Evolutionary conservation across 768 basidiomycete species (phyloP).

Genomic region (Tubosaeta sp.): DNA sequence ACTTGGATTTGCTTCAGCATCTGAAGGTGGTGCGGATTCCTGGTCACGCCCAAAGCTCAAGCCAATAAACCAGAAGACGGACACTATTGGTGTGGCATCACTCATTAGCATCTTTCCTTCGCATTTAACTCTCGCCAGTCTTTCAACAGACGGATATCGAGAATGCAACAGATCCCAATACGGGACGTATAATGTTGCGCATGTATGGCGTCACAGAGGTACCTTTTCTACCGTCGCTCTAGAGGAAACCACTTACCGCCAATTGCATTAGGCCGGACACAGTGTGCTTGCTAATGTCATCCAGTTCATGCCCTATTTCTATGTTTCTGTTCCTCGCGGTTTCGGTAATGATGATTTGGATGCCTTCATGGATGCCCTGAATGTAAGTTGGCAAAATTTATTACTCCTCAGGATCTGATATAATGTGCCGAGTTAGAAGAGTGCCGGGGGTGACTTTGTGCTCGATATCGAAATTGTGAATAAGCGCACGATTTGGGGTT

Average conservation of each 20-base stretch:
- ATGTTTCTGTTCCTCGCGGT: constrained; percentile 80
- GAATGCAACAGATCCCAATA: constrained; percentile 45
- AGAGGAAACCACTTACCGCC: constrained; percentile 1
- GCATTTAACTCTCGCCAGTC: constrained; percentile 39
- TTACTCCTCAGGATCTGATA: neutral
- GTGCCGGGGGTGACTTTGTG: constrained; percentile 38
- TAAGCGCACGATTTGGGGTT: constrained; percentile 82
- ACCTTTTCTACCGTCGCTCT: constrained; percentile 6
- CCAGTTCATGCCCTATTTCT: constrained; percentile 91
- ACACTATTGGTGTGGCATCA: constrained; percentile 58
- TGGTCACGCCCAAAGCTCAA: constrained; percentile 67
- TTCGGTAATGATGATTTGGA: constrained; percentile 65
- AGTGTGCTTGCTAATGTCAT: constrained; percentile 84
- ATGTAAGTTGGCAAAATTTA: constrained; percentile 46
- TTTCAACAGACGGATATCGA: constrained; percentile 98
- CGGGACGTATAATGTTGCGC: constrained; percentile 46
- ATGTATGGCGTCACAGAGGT: constrained; percentile 94
- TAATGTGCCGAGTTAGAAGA: constrained; percentile 11
- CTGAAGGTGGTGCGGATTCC: constrained; percentile 72
- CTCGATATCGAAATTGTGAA: constrained; percentile 53
- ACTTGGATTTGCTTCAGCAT: constrained; percentile 35
- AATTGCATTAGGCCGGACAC: constrained; percentile 60
- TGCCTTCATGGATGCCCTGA: constrained; percentile 64
- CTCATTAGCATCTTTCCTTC: neutral
- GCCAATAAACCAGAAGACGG: constrained; percentile 52